Conservation (phyloP, 495 filamentous ascomycete genomes). For the Neurospora sp. region DNA sequence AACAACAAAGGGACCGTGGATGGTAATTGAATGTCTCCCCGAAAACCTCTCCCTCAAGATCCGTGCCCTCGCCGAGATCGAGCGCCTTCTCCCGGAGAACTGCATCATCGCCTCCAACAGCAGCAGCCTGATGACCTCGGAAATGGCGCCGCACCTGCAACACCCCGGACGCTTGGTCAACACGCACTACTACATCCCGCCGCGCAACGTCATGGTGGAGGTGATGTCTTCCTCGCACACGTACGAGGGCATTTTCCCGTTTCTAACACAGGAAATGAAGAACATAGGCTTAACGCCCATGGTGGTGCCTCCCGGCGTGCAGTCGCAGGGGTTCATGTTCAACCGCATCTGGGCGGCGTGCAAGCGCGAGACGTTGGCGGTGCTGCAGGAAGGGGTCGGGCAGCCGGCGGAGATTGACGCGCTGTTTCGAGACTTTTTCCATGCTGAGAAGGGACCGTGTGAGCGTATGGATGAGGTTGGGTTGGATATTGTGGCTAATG, state of each 20-base stretch:
- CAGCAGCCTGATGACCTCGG: slow-evolving; percentile 36
- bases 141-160: slow-evolving; percentile 34
- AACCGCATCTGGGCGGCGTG: slow-evolving; percentile 51
- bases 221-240: slow-evolving; percentile 48
- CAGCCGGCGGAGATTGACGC: slow-evolving; percentile 32
- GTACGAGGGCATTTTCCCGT: slow-evolving; percentile 30
- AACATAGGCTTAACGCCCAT: slow-evolving; percentile 35
- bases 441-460: slow-evolving; percentile 35
- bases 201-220: slow-evolving; percentile 40
- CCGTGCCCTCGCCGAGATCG: slow-evolving; percentile 37
- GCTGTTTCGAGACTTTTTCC: slow-evolving; percentile 38
- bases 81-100: slow-evolving; percentile 28
- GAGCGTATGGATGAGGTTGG: slow-evolving; percentile 41
- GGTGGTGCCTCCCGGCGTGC: slow-evolving; percentile 23
- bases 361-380: slow-evolving; percentile 44
- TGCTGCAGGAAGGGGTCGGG: slow-evolving; percentile 41
- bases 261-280: slow-evolving; percentile 30
- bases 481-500: slow-evolving; percentile 32
- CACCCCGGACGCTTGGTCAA: slow-evolving; percentile 35
- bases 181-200: slow-evolving; percentile 50
- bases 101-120: slow-evolving; percentile 46
- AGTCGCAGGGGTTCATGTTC: slow-evolving; percentile 49
- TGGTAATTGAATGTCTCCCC: slow-evolving; percentile 50
- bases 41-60: slow-evolving; percentile 45
- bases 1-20: slow-evolving; percentile 23